These are phyloP conservation scores for Immersiporthe knoxdaviesiana DNA, from an alignment of 2,329 filamentous ascomycete species.

Conservation along the genomic window DNA sequence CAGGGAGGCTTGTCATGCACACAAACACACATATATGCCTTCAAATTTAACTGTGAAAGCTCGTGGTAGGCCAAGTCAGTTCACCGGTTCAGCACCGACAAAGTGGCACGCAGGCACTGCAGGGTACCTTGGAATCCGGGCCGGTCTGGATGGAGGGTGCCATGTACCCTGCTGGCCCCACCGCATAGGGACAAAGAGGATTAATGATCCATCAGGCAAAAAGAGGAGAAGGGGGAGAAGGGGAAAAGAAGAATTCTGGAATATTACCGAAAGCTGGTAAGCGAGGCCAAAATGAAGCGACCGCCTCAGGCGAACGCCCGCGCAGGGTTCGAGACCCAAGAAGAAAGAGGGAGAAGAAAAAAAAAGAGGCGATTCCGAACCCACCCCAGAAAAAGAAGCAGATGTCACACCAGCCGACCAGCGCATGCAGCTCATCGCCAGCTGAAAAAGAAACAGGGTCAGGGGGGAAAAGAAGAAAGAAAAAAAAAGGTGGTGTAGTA, in stretches of 20 bases:
- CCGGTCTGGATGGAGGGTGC: constrained; percentile 19
- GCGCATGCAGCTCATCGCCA: neutral
- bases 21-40: neutral
- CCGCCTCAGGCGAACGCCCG: neutral
- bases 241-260: constrained; percentile 26
- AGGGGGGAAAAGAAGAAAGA: neutral
- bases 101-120: constrained; percentile 11
- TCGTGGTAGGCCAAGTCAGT: neutral
- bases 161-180: constrained; percentile 17
- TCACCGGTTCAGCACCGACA: constrained; percentile 1
- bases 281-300: constrained; percentile 28
- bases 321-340: constrained; percentile 4
- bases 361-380: neutral
- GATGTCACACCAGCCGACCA: constrained; percentile 5
- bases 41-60: neutral
- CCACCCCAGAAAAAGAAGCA: too few species aligned
- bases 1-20: too few species aligned
- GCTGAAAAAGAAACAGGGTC: constrained; percentile 12
- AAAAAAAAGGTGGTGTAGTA: neutral
- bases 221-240: neutral
- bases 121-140: constrained; percentile 10
- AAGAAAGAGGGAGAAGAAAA: neutral
- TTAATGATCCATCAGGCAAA: constrained; percentile 6
- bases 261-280: constrained; percentile 28
- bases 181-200: neutral